Percentiles rank a stretch among this genome's conserved stretches.
phyloP scores from a whole-genome alignment of 768 basidiomycete species.

The Boletus barrowsii region DNA sequence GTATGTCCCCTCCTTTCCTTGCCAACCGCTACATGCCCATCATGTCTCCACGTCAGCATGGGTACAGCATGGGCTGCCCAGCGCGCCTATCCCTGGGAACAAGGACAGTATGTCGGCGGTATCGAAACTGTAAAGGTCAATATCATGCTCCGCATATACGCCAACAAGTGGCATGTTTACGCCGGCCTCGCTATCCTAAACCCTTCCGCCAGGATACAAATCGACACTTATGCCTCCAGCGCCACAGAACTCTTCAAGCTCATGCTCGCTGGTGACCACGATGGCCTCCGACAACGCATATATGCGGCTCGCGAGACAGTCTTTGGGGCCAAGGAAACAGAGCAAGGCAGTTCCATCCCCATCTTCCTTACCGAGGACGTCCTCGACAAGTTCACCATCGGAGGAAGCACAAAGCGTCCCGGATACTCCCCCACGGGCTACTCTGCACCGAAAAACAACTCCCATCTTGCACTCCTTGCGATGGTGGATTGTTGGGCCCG shows the following conservation, averaged over 20 bases:
- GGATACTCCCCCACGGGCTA: slow-evolving; percentile 7
- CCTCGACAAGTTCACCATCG: slow-evolving; percentile 87
- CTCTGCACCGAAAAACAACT: slow-evolving; percentile 53
- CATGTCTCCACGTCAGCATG: slow-evolving; percentile 60
- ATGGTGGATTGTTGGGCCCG: slow-evolving; percentile 99
- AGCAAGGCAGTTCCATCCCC: slow-evolving; percentile 39
- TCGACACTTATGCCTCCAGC: slow-evolving; percentile 85
- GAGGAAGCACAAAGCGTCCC: slow-evolving; percentile 32
- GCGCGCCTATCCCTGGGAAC: slow-evolving; percentile 89
- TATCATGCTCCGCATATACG: slow-evolving; percentile 92
- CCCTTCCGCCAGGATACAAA: slow-evolving; percentile 82
- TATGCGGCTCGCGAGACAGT: slow-evolving; percentile 73
- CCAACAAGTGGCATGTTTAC: slow-evolving; percentile 98
- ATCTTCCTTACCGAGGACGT: slow-evolving; percentile 80
- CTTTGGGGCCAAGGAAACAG: slow-evolving; percentile 50
- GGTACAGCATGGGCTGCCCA: slow-evolving; percentile 91
- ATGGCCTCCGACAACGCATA: slow-evolving; percentile 64
- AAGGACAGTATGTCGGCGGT: slow-evolving; percentile 91
- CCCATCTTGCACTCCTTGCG: slow-evolving; percentile 89
- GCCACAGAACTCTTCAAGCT: slow-evolving; percentile 92
- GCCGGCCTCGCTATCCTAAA: slow-evolving; percentile 98
- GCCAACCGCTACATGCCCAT: background rate
- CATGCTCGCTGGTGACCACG: slow-evolving; percentile 67
- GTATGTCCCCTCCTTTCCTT: slow-evolving; percentile 39
- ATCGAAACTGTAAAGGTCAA: slow-evolving; percentile 98